These are phyloP conservation scores for Chaetomiaceae sp. DNA, from an alignment of 2,329 filamentous ascomycete species.

Conservation along the genomic window DNA sequence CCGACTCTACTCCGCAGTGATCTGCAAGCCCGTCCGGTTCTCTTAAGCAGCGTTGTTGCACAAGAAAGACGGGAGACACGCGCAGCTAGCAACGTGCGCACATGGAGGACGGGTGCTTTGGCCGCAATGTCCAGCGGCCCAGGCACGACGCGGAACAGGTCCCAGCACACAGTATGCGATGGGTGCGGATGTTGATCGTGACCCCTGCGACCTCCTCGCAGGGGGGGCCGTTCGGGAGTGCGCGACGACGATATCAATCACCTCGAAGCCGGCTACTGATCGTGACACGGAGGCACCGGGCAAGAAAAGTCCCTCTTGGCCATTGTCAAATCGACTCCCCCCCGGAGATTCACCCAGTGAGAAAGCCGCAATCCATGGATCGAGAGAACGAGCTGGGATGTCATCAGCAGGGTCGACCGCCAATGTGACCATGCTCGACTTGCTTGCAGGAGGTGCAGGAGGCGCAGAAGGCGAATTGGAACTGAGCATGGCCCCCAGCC, in stretches of 20 bases:
- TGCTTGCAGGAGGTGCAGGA: constrained; percentile 13
- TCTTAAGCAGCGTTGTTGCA: constrained; percentile 5
- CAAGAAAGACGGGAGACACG: not conserved
- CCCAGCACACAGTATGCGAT: no score
- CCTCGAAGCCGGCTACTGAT: not conserved
- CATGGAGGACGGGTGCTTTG: constrained; percentile 7
- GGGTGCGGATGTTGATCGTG: no score
- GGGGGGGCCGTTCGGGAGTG: no score
- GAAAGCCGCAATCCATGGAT: not conserved
- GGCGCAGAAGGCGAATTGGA: constrained; percentile 11
- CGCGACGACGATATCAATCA: not conserved
- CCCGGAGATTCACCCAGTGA: constrained; percentile 6
- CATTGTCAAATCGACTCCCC: no score
- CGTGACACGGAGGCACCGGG: not conserved
- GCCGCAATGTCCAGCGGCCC: not conserved
- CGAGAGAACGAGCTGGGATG: not conserved
- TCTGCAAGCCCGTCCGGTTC: constrained; percentile 13
- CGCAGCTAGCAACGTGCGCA: constrained; percentile 16
- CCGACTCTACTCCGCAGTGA: constrained; percentile 2
- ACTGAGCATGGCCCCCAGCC: constrained; percentile 7
- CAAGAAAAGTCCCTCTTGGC: not conserved
- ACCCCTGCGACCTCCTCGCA: no score
- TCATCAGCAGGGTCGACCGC: not conserved
- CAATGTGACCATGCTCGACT: constrained; percentile 6
- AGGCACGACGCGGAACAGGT: not conserved